phyloP scores from a whole-genome alignment of 2,329 filamentous ascomycete species.

The Penicillium sp. region DNA sequence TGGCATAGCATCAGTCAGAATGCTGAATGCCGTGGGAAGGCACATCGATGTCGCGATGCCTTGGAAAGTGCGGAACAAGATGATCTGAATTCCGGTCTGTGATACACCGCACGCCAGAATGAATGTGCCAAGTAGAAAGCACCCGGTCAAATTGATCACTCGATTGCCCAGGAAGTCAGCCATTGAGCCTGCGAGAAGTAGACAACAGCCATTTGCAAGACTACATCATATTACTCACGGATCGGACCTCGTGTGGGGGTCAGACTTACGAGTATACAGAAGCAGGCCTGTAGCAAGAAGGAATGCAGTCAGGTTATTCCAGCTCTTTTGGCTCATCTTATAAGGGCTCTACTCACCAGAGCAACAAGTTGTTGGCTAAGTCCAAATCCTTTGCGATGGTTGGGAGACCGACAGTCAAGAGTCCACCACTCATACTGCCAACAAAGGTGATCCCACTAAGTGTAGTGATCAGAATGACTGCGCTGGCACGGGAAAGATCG shows the following conservation, averaged over 20 bases:
- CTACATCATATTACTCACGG: conserved; percentile 16
- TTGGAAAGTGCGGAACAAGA: conserved; percentile 49
- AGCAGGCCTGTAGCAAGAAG: conserved; percentile 11
- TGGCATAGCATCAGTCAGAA: conserved; percentile 51
- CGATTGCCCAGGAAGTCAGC: conserved; percentile 54
- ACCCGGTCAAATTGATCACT: conserved; percentile 50
- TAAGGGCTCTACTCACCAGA: conserved; percentile 11
- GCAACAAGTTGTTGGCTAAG: conserved; percentile 24
- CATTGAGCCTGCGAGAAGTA: conserved; percentile 54
- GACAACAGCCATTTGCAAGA: conserved; percentile 51
- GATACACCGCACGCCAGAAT: conserved; percentile 48
- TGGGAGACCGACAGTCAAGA: conserved; percentile 31
- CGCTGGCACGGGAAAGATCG: conserved; percentile 10
- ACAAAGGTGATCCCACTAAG: conserved; percentile 32
- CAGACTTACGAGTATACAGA: conserved; percentile 20
- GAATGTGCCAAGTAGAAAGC: conserved; percentile 46
- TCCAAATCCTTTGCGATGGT: conserved; percentile 29
- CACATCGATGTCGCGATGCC: conserved; percentile 51
- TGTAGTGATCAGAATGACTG: conserved; percentile 25
- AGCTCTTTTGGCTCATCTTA: no score
- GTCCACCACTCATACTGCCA: conserved; percentile 32
- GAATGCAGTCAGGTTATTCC: background rate
- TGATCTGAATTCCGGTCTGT: conserved; percentile 45
- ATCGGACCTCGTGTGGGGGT: background rate
- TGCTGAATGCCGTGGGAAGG: conserved; percentile 51